Evolutionary conservation across 2,329 filamentous ascomycete genomes (phyloP), one percentile per base, ranked within the genome.

Genomic region (Ceratocystis papillata): DNA sequence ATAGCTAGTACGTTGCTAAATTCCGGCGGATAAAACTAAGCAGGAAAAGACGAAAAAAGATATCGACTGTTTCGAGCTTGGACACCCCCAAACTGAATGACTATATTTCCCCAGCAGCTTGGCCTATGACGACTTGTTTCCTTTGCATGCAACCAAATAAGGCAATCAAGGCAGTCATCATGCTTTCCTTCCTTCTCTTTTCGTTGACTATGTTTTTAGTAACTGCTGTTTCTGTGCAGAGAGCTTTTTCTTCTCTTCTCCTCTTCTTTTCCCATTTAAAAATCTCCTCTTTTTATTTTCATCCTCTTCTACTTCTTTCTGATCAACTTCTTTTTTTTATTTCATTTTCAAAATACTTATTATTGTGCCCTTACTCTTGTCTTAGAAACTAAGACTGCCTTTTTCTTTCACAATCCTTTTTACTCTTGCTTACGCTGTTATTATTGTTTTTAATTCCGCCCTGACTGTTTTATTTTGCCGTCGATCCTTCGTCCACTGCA

Each of bases 11-110:
- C 48, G 15, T 28, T 25, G 48, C 48, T 15, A 53, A 10, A 28
- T 28, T 10, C 22, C 22, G 22, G 20, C 22, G n/a, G 8, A 22
- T 10, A 53, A 10, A 28, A 25, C 48, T 25, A 53, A 53, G 48
- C 22, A 53, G 48, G 48, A 15, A 25, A 15, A 25, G n/a, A 59
- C 7, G n/a, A 59, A 59, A 37, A 59, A 37, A 4, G 5, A 30
- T 17, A 20, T 59, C 28, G 55, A 37, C 55, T 59, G 55, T 59
- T 59, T 59, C 28, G 55, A 59, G 55, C 55, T 59, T 59, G 25
- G 55, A 37, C 55, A 33, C 22, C 53, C 22, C 8, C 53, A 7
- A 57, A 15, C 22, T 57, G 53, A 57, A 37, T 37, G 30, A 30
- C 55, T 59, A 59, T 15, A 37, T 59, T 30, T 59, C 28, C 22